These are phyloP conservation scores for Cicer arietinum DNA, from an alignment of 306 rosid species.

Conservation along the genomic window DNA sequence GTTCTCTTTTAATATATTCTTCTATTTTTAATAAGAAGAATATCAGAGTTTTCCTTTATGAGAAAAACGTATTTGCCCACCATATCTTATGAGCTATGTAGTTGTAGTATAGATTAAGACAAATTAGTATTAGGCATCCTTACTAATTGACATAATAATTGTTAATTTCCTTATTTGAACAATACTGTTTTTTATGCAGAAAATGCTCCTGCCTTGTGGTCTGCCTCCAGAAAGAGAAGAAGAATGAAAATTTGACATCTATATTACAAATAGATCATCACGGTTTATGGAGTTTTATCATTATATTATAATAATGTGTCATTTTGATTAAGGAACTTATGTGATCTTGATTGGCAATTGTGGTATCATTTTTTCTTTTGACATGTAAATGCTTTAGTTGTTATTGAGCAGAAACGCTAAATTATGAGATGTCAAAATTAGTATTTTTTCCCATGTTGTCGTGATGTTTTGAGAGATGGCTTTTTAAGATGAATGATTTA, in stretches of 20 bases:
- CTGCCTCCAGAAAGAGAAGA: slow-evolving; percentile 93
- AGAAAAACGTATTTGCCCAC: background rate
- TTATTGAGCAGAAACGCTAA: background rate
- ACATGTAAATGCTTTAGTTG: background rate
- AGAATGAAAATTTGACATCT: slow-evolving; percentile 51
- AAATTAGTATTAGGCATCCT: background rate
- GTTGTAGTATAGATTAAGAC: background rate
- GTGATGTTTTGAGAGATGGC: background rate
- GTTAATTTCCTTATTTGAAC: slow-evolving; percentile 17
- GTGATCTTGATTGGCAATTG: background rate
- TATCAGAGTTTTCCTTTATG: background rate
- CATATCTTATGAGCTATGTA: background rate
- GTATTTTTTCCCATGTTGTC: background rate
- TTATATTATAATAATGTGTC: background rate
- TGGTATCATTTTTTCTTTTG: background rate
- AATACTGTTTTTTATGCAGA: slow-evolving; percentile 55
- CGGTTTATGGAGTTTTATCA: background rate
- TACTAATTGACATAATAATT: slow-evolving; percentile 3
- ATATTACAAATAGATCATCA: background rate
- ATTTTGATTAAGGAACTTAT: slow-evolving; percentile 7
- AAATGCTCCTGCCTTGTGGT: slow-evolving; percentile 96
- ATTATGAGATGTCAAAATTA: background rate
- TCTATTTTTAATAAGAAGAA: background rate
- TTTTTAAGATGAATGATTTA: slow-evolving; percentile 16
- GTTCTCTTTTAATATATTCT: background rate